Base-by-base conservation (phyloP, 2,329 filamentous ascomycete species). In the Fusarium kyushuense region DNA sequence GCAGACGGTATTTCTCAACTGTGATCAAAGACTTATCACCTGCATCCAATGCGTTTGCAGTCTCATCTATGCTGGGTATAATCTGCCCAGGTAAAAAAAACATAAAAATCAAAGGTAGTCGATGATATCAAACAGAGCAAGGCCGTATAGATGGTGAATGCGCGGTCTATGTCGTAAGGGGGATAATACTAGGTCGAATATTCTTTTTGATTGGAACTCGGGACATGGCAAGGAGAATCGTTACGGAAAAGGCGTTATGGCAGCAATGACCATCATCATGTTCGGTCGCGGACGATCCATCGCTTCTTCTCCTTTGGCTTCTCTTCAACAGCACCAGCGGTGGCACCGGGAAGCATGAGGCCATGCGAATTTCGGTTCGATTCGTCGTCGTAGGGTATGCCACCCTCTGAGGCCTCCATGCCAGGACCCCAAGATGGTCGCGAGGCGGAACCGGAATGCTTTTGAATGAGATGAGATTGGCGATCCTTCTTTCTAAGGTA, bases 401-500 rank as follows among this genome's bases (percentile, higher is more conserved):
- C 62, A 19, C 64, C 67, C 45, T 59, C 69, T 17, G 69, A 70
- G 7, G 66, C 66, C 43, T 72, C 74, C 40, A 75, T 69, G 29
- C 71, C 70, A 10, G 79, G 78, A 9, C 77, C 78, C 78, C 78
- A 80, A 2, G 78, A 78, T 7, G 77, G 78, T 29, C 71, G 72
- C 16, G 69, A 62, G 53, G 78, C 75, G 17, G 81, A 81, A 27
- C 76, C 79, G 30, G 78, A 78, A 58, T 79, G 79, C 74, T 80
- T 81, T 62, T 79, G 78, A 52, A 71, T 72, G 35, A 78, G 70
- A 16, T 73, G 71, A 14, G 68, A 54, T 72, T 85, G 82, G 40
- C 84, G 84, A 73, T 92, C 90, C 79, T 85, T 89, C 79, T 89
- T 91, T 67, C 88, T 88, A 67, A 93, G 83, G 78, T 94, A 91